phyloP scores from a whole-genome alignment of 2,329 filamentous ascomycete species.

The Hypocreales sp. region DNA sequence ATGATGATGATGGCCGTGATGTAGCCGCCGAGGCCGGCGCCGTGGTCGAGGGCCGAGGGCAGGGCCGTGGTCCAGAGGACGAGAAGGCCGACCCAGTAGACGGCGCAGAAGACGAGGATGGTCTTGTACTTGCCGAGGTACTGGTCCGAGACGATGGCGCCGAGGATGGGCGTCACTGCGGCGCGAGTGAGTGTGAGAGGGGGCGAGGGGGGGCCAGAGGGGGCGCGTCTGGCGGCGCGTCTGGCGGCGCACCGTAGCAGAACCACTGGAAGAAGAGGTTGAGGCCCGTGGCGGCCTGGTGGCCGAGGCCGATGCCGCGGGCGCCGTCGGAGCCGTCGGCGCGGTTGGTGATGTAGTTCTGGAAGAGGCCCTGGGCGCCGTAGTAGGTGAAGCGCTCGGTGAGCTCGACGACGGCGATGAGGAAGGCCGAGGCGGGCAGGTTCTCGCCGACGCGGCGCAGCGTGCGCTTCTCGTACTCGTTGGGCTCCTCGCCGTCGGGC shows the following conservation, averaged over 20 bases:
- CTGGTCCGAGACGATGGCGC: slow-evolving; percentile 40
- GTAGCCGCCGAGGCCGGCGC: slow-evolving; percentile 31
- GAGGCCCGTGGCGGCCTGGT: slow-evolving; percentile 37
- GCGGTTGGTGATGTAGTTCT: slow-evolving; percentile 33
- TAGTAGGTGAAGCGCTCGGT: slow-evolving; percentile 44
- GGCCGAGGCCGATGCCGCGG: slow-evolving; percentile 37
- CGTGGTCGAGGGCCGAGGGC: slow-evolving; percentile 17
- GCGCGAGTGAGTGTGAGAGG: too few relatives aligned
- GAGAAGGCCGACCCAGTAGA: slow-evolving; percentile 43
- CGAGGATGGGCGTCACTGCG: slow-evolving; percentile 24
- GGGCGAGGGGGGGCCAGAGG: too few relatives aligned
- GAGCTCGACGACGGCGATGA: slow-evolving; percentile 40
- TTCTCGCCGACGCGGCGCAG: slow-evolving; percentile 38
- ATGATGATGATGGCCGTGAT: slow-evolving; percentile 44
- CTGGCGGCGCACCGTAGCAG: slow-evolving; percentile 16
- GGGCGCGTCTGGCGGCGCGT: too few relatives aligned
- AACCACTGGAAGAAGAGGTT: slow-evolving; percentile 41
- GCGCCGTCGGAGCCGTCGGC: slow-evolving; percentile 20
- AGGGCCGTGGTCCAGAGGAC: slow-evolving; percentile 36
- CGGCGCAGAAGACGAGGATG: slow-evolving; percentile 37
- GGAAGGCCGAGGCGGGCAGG: slow-evolving; percentile 36
- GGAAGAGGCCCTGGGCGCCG: slow-evolving; percentile 35
- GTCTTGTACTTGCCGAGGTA: slow-evolving; percentile 47
- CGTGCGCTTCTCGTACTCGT: slow-evolving; percentile 29
- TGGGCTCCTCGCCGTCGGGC: slow-evolving; percentile 35